A percentile compares a stretch with the other conserved stretches of the same genome.
These are phyloP conservation scores for Fusarium euwallaceae DNA, from an alignment of 2,329 filamentous ascomycete genomes.

Conservation along the genomic window DNA sequence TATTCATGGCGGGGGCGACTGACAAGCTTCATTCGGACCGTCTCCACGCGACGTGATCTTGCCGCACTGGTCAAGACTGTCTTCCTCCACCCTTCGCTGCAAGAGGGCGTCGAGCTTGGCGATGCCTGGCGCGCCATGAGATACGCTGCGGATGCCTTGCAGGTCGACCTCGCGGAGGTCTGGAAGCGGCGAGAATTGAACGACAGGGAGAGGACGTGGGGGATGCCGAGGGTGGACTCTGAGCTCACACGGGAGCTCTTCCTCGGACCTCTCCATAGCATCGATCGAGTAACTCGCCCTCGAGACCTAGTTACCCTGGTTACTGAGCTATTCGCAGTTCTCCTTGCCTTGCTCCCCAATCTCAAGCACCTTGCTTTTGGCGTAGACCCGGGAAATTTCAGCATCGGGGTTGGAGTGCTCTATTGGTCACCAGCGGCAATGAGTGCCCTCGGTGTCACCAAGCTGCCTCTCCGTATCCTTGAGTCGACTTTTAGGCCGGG, in stretches of 20 bases:
- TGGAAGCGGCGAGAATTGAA: neutral
- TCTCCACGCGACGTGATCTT: slow-evolving; percentile 12
- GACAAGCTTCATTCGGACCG: slow-evolving; percentile 21
- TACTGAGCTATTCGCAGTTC: neutral
- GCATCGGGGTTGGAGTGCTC: neutral
- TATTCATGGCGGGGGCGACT: neutral
- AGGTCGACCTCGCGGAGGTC: neutral
- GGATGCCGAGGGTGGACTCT: neutral
- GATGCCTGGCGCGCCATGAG: slow-evolving; percentile 9
- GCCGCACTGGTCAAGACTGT: slow-evolving; percentile 12
- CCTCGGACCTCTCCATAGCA: neutral
- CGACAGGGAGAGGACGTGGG: neutral
- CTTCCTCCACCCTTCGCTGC: neutral
- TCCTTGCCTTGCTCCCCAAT: slow-evolving; percentile 12
- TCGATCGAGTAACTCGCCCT: neutral
- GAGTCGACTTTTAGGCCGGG: neutral
- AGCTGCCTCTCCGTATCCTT: slow-evolving; percentile 15
- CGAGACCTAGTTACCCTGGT: neutral
- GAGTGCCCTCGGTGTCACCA: slow-evolving; percentile 5
- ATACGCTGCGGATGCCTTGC: neutral
- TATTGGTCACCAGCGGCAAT: slow-evolving; percentile 3
- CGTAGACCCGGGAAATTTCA: neutral
- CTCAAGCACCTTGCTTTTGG: slow-evolving; percentile 11
- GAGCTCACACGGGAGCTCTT: neutral
- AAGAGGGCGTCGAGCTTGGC: neutral